A percentile compares a stretch with the other conserved stretches of the same genome.
phyloP scores from a whole-genome alignment of 768 basidiomycete genomes.

The Trametes sanguinea region DNA sequence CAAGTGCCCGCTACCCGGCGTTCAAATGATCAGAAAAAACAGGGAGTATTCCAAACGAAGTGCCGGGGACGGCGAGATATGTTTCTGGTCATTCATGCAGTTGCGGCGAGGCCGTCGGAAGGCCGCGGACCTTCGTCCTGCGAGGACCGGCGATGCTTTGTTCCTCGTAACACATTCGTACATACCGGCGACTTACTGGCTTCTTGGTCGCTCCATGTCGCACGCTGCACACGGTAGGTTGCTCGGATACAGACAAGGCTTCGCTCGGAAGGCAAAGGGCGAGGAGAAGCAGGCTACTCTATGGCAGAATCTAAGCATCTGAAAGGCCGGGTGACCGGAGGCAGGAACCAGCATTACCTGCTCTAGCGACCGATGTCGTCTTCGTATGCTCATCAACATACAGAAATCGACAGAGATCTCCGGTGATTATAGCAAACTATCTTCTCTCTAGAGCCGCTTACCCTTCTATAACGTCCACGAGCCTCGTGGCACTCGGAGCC shows the following conservation, averaged over 20 bases:
- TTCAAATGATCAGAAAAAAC: neutral
- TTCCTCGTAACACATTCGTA: neutral
- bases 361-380: neutral
- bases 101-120: neutral
- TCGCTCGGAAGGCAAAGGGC: constrained; percentile 4
- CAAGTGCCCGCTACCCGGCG: no score
- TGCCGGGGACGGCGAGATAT: no score
- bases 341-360: neutral
- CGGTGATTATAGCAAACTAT: neutral
- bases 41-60: no score
- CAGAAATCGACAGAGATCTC: neutral
- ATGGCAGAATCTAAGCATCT: constrained; percentile 6
- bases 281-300: neutral
- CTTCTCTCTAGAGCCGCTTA: neutral
- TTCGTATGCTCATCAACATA: neutral
- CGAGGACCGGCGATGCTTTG: neutral
- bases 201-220: neutral
- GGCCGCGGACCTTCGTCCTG: neutral
- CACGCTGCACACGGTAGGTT: neutral
- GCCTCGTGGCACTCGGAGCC: constrained; percentile 6
- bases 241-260: neutral
- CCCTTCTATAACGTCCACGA: constrained; percentile 3
- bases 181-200: constrained; percentile 3
- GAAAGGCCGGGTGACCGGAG: neutral
- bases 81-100: neutral